A percentile compares a stretch with the other conserved stretches of the same genome.
Conservation (phyloP, 2,329 filamentous ascomycete genomes). For the Hypoxylon sp. region DNA sequence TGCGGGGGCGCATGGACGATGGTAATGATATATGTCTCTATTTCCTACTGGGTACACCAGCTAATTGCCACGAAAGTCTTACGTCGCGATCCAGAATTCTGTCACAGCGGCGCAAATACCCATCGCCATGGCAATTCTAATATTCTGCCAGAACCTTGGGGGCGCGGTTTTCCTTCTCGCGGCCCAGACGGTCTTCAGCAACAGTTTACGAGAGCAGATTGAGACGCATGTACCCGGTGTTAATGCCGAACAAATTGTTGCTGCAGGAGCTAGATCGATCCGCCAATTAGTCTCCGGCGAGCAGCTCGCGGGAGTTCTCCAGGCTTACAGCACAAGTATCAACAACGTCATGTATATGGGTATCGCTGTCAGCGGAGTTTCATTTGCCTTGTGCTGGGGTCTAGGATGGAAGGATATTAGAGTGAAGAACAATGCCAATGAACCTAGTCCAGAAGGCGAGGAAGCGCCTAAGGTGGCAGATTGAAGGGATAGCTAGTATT, state of each 20-base stretch:
- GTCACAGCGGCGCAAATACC: constrained; percentile 67
- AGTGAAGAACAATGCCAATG: constrained; percentile 2
- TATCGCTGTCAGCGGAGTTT: neutral
- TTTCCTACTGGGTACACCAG: constrained; percentile 53
- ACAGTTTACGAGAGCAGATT: constrained; percentile 37
- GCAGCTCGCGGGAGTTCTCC: constrained; percentile 4
- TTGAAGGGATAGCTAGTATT: neutral
- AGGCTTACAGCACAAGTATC: constrained; percentile 7
- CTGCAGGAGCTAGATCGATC: constrained; percentile 7
- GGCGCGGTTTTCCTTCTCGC: constrained; percentile 72
- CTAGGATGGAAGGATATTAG: constrained; percentile 17
- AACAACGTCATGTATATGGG: constrained; percentile 14
- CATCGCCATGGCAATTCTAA: constrained; percentile 68
- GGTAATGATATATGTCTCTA: neutral
- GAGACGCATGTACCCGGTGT: neutral
- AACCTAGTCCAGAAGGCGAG: neutral
- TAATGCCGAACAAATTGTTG: constrained; percentile 7
- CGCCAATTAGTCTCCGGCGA: neutral
- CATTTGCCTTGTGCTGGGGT: constrained; percentile 5
- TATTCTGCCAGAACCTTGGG: constrained; percentile 73
- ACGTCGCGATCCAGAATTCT: constrained; percentile 67
- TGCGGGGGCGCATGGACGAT: neutral
- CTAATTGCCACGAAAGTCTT: constrained; percentile 60
- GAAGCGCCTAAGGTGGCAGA: neutral
- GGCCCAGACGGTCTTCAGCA: constrained; percentile 68